Base-by-base conservation (phyloP, 2,329 filamentous ascomycete genomes). In the Amesomyces nigricolor region DNA sequence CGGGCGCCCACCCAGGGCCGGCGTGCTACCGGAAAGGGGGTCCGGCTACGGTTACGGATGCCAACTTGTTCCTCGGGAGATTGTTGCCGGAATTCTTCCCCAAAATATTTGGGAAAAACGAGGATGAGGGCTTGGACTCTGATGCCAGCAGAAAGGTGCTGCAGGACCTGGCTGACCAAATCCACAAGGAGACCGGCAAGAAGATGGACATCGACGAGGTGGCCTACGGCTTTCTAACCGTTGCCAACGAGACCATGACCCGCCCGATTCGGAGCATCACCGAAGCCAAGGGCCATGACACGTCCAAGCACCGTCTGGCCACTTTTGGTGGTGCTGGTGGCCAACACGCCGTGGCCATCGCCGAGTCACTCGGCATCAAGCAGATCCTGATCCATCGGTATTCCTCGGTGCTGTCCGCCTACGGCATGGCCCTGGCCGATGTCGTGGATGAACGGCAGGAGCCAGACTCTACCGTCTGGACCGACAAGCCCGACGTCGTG, bases 301-400 rank as follows among this genome's bases (percentile, higher is more conserved):
- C 91, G 0, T 90, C 88, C 1, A 89, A 89, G 62, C 91, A 96
- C 69, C 79, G 90, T n/a, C 78, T 96, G 38, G 91, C 91, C 0
- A 95, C 90, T 0, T 96, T 96, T 71, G 91, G 91, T 43, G 91
- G 91, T 54, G 91, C 91, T 0, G 91, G 91, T 47, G 91, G 91
- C 0, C 91, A 96, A 68, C 91, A 96, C 65, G 91, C 91, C 1
- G 88, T 94, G n/a, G 89, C 89, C 1, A 95, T 96, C 62, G 91
- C 89, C 0, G 85, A 90, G 65, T 88, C 88, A 2, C 75, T 96
- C 1, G 90, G 90, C 0, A 91, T 96, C 61, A 82, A 80, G 22
- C 90, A 95, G 67, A 94, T 95, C 35, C 77, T 96, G 9, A 79
- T 96, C 2, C 91, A 95, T 68, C 78, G 87, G 51, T 95, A 95